Evolutionary conservation across 345 rosid genomes (phyloP), one percentile per base, ranked within the genome.

Genomic region (Salix arbutifolia): DNA sequence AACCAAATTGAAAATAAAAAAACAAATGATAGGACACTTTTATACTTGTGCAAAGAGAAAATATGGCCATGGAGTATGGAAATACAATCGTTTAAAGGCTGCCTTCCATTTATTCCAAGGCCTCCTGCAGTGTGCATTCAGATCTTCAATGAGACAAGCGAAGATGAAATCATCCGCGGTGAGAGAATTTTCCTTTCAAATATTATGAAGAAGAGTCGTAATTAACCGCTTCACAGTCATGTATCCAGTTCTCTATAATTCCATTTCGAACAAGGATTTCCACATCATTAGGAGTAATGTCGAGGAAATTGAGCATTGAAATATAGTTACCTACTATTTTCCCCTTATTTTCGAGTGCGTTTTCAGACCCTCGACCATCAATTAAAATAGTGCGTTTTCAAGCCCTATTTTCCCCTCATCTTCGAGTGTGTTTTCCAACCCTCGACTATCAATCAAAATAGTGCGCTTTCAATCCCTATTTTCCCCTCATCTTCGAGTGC

Each of bases 41-140:
- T 30, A 30, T 30, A 30, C 31, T 30, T 30, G 31, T 2, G 31
- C 31, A 30, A 6, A 83, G 48, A 1, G 79, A 74, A 9, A 76
- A 26, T 1, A 52, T 5, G 0, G 77, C 40, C 86, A 84, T 8
- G 82, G 82, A 70, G 42, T 78, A 0, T 23, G 53, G 37, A 78
- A 84, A n/a, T 75, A 84, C 5, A 68, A 33, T 3, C 42, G 58
- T 44, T 40, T 76, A 64, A 78, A n/a, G 5, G 73, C 70, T 35
- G 76, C 82, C 70, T 37, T 78, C 85, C 79, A 71, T 37, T 61
- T 75, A 66, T 78, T 52, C 82, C 74, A 26, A 26, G 74, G 67
- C 1, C 2, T 73, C 31, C 7, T 17, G 62, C 72, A 73, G 42
- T 73, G 30, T 1, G 0, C 0, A 3, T 69, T 58, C 0, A 84